Evolutionary conservation across 805 yeast genomes (phyloP), one percentile per base, ranked within the genome.

Genomic region (Pichia manshurica): DNA sequence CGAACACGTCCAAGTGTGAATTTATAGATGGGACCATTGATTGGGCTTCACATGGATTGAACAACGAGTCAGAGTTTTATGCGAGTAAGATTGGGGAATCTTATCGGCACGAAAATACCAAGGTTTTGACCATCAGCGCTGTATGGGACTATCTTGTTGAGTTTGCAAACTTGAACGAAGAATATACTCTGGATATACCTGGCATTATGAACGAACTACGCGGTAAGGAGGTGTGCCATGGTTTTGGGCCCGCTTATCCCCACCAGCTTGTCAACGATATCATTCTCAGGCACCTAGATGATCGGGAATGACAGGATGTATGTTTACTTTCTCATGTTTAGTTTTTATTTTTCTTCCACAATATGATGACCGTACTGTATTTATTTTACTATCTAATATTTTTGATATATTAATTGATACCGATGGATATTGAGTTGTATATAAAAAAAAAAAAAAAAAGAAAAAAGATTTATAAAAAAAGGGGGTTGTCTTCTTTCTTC

Each of bases 171-270:
- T 64, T 70, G n/a, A 72, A 75, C 44, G 75, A 78, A 31, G 73
- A 68, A 34, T 58, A 64, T 20, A 73, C 74, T 8, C 57, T 84
- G 36, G 84, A 84, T 59, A 68, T 84, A 38, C 64, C 70, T n/a
- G 67, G 63, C 33, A 76, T 87, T 3, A 79, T 87, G 82, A 61
- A 66, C 17, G 63, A 62, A 23, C 69, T 88, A 46, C 76, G 72
- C 58, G 95, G 93, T 1, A 63, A 74, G 31, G 95, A 86, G 60
- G 72, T 69, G 34, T 87, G 96, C 59, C 91, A 87, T 60, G 93
- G 90, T 2, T 74, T 69, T 56, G 96, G 96, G 0, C 85, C 87
- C 7, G 86, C 84, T 1, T 81, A 81, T 54, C 71, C 78, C 0
- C 51, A 78, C 34, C 60, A 57, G 2, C 33, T 69, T 44, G 73